Evolutionary conservation across 1,284 basidiomycete genomes (phyloP).

Genomic region (Trichosporon sp.): DNA sequence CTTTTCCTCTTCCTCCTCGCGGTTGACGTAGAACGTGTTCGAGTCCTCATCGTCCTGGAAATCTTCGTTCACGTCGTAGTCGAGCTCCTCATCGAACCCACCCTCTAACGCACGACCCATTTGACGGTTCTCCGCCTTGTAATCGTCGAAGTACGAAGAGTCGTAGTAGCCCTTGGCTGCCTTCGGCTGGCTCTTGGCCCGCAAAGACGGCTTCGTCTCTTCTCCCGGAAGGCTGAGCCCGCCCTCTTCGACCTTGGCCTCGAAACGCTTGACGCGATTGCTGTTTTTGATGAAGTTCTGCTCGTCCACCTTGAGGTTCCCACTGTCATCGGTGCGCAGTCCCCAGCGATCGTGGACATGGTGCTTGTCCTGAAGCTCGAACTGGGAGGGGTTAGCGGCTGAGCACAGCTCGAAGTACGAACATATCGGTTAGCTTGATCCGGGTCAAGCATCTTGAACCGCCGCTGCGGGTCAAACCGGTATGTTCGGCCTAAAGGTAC

Average conservation of each 20-base stretch:
- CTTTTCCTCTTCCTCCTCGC: constrained; percentile 42
- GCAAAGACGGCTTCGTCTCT: background rate
- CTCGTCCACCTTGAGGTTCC: constrained; percentile 4
- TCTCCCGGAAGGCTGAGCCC: background rate
- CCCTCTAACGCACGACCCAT: constrained; percentile 41
- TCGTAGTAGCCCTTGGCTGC: constrained; percentile 27
- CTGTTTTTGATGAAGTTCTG: constrained; percentile 16
- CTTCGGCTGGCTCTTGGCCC: background rate
- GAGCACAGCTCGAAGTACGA: background rate
- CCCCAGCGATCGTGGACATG: constrained; percentile 44
- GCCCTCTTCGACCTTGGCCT: constrained; percentile 22
- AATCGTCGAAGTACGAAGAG: constrained; percentile 28
- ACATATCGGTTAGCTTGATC: constrained; percentile 45
- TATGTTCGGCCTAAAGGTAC: constrained; percentile 43
- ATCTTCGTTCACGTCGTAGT: constrained; percentile 44
- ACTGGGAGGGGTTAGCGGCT: constrained; percentile 24
- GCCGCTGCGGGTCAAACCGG: constrained; percentile 40
- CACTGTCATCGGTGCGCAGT: constrained; percentile 24
- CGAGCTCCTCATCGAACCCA: constrained; percentile 43
- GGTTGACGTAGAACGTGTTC: constrained; percentile 44
- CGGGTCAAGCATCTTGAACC: constrained; percentile 42
- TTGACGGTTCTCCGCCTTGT: constrained; percentile 32
- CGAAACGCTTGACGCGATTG: constrained; percentile 31
- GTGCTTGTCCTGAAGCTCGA: constrained; percentile 39
- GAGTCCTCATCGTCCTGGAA: constrained; percentile 48